A percentile compares a stretch with the other conserved stretches of the same genome.
phyloP scores from a whole-genome alignment of 129 eudicot species.

The Logfia minima region DNA sequence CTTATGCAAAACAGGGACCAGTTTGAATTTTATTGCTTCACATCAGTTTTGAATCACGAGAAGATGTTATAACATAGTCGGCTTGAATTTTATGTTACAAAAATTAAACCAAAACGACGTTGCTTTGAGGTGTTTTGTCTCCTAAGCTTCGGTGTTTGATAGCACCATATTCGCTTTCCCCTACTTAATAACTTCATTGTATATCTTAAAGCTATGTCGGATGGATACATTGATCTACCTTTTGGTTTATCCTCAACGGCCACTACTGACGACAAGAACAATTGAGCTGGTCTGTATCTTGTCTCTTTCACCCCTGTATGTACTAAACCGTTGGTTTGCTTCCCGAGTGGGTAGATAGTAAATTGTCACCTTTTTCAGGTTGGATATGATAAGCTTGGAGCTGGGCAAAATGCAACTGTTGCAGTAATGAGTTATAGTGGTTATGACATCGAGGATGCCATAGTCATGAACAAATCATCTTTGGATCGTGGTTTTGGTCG shows the following conservation, averaged over 20 bases:
- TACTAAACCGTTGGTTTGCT: neutral
- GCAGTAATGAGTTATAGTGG: constrained; percentile 99
- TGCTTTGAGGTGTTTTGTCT: no score
- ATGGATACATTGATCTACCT: constrained; percentile 91
- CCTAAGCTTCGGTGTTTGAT: no score
- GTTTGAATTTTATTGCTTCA: no score
- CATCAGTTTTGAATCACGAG: no score
- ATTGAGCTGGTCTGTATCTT: constrained; percentile 81
- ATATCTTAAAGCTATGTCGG: constrained; percentile 52
- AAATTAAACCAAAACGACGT: no score
- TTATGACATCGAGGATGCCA: constrained; percentile 98
- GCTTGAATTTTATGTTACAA: no score
- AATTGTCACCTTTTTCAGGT: constrained; percentile 45
- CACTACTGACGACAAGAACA: constrained; percentile 84
- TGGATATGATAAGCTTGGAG: constrained; percentile 89
- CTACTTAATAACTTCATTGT: neutral
- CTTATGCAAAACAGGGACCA: no score
- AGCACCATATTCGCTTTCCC: no score
- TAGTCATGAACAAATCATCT: constrained; percentile 95
- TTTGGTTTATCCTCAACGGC: constrained; percentile 93
- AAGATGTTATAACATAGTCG: no score
- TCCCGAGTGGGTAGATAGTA: neutral
- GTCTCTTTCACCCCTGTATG: constrained; percentile 8
- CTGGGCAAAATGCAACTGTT: constrained; percentile 98
- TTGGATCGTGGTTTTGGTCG: constrained; percentile 99